Evolutionary conservation across 768 basidiomycete species (phyloP), one percentile per base, ranked within the genome.

Genomic region (Kwoniella sp.): DNA sequence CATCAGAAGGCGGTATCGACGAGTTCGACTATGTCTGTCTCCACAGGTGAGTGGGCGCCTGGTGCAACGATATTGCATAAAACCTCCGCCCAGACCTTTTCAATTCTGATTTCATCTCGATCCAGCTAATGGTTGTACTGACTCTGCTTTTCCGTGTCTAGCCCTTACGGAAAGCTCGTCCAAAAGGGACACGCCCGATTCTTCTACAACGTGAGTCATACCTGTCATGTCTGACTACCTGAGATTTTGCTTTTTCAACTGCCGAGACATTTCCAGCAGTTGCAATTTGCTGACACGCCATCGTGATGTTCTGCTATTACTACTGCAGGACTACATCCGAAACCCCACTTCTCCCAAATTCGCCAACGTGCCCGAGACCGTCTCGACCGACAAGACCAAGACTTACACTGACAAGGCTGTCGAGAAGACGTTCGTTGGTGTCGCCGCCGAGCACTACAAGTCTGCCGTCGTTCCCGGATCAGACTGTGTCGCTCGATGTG

Each of bases 161-260:
- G 89, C 65, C 96, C 96, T 0, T 99, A 97, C 82, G 95, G 96
- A 84, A 99, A 99, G 84, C 91, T 96, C 80, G 94, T 96, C 59
- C 90, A 96, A 81, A 99, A 97, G 83, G 93, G 92, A 50, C 89
- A 95, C 80, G 95, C 91, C 38, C 91, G 96, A 63, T 84, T 98
- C 79, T 80, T 80, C 75, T 80, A 76, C 76, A 80, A 80, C 67
- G 74, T 73, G 65, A 72, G 73, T 69, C 11, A 30, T 3, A 41
- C 45, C 57, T 41, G 7, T 3, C 45, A 3, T 2, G 23, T 37
- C 7, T 37, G 25, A 26, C 48, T 51, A 7, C 20, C 5, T 20
- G 5, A 7, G 20, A 26, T 51, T 28, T 47, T 48, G 25, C 29
- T 37, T 52, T 30, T 62, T 50, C 22, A 7, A 25, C 23, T 7